Conservation (phyloP, 2,329 filamentous ascomycete genomes). For the Fusarium falciforme region DNA sequence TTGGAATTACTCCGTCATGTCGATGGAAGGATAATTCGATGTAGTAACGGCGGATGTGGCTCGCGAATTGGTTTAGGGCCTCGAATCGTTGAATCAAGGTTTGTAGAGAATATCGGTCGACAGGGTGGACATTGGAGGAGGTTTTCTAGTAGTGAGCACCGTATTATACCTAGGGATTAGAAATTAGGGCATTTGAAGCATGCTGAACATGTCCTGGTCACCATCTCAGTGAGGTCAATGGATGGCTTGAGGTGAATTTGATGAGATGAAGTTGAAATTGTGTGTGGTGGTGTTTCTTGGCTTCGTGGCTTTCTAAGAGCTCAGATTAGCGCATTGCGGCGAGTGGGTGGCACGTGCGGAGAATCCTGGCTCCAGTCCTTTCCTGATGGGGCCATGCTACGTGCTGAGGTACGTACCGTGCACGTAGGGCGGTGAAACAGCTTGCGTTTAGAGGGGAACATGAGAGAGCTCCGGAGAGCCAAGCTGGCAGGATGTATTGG, state of each 20-base stretch:
- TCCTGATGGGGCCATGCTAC: constrained; percentile 9
- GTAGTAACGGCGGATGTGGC: neutral
- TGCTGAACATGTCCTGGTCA: neutral
- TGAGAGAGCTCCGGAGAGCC: neutral
- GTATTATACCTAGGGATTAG: neutral
- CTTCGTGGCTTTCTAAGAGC: constrained; percentile 30
- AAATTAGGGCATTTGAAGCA: no score
- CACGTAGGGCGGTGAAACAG: constrained; percentile 22
- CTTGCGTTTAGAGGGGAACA: neutral
- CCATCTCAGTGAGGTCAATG: neutral
- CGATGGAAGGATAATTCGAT: neutral
- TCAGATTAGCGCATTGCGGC: constrained; percentile 8
- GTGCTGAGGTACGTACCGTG: neutral
- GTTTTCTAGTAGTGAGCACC: neutral
- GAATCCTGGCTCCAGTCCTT: constrained; percentile 24
- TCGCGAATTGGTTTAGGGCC: neutral
- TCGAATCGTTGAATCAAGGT: neutral
- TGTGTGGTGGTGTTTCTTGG: constrained; percentile 24
- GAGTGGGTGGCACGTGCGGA: constrained; percentile 27
- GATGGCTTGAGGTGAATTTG: neutral
- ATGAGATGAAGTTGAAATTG: constrained; percentile 34
- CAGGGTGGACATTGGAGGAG: neutral
- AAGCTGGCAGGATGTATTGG: neutral
- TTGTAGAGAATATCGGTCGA: neutral
- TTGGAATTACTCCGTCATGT: neutral